Base-by-base conservation (phyloP, 257 asterid species). In the Dorcoceras hygrometricum region DNA sequence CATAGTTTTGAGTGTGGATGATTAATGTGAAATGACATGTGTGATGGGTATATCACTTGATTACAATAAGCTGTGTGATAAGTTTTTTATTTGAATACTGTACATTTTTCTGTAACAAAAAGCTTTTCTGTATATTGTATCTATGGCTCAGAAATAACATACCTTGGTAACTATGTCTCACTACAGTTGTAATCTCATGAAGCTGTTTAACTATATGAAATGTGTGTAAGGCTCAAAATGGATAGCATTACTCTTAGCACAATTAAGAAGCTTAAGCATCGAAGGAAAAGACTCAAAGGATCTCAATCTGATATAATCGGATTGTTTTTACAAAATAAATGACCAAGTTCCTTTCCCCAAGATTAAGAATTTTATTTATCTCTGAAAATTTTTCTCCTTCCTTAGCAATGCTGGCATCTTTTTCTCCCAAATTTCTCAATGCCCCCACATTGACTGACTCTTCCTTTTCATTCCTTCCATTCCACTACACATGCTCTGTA, bases 161-260 rank as follows among this genome's bases (percentile, higher is more conserved):
- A 22, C 29, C 25, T 23, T 23, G 24, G 29, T 60, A 48, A 10
- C 55, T 63, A 32, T 63, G 60, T 63, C 63, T 24, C 22, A 51
- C 18, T 51, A 58, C 53, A 26, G 62, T 39, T 32, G 12, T 27
- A 24, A 23, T 53, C 23, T 23, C 20, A 23, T 23, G 3, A 18
- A 19, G 25, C 23, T 16, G 64, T 28, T 63, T 32, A 6, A 24
- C 26, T 20, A 59, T 53, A 57, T 43, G 56, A 39, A 65, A 36
- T 70, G 58, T 59, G 18, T 25, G 28, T 23, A 59, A 26, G 59
- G 43, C 66, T 36, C 4, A 5, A 39, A 11, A 39, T n/a, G n/a
- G 50, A 39, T 39, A 39, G n/a, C 50, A 11, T 39, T 5, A 8
- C n/a, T 2, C 3, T 39, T 39, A 39, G 50, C n/a, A 3, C 50